Base-by-base conservation (phyloP, 306 rosid species). In the peach (Prunus persica) region DNA sequence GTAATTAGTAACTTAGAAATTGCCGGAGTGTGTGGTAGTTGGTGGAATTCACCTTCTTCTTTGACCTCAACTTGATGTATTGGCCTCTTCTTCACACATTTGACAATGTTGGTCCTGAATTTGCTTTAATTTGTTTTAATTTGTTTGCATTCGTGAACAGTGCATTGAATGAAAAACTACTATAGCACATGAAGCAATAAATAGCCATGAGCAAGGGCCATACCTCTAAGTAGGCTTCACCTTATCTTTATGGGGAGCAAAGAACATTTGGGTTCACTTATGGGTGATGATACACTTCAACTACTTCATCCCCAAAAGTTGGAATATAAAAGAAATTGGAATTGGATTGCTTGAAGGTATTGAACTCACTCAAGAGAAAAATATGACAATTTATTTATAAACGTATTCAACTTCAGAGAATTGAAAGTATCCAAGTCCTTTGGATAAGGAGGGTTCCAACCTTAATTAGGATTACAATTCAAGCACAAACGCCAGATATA, bases 141-240 rank as follows among this genome's bases (percentile, higher is more conserved):
- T 11, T 11, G 3, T 15, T 67, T 46, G 58, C 41, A 70, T 41
- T 27, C 12, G 22, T 27, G 74, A 73, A 73, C 11, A 49, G 50
- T 69, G 64, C 77, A 62, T 78, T 78, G 18, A 71, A 62, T 78
- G 50, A 34, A 73, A 34, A 54, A 20, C 45, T 20, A 19, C 6
- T 5, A 49, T 13, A 11, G 49, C 77, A 71, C 77, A 71, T 78
- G 72, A 63, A 62, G 82, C 57, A 71, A 51, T 78, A 69, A 78
- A 10, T 62, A 62, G 67, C 20, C 4, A 20, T 15, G 25, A 13
- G 52, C 47, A 46, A 47, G 2, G 22, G 55, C 41, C 32, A 60
- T 3, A 7, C 6, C 28, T 57, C 67, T 55, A 5, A 43, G 10
- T 72, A 28, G 20, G n/a, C 16, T 24, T 58, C 65, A 58, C n/a